Base-by-base conservation (phyloP, 805 yeast genomes). In the Candida morakotiae region DNA sequence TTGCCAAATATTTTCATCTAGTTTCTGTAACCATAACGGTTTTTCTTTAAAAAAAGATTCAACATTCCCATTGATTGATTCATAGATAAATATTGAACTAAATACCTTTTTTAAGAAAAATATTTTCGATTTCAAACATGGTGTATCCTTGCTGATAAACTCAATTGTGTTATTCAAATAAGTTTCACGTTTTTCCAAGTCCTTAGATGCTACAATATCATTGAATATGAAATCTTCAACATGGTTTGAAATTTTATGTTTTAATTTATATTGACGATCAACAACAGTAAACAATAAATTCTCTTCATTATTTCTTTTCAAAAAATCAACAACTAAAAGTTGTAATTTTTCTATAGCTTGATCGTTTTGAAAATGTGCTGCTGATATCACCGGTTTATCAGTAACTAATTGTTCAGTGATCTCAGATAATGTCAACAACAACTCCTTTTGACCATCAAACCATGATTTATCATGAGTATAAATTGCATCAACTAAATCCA, bases 1-100 rank as follows among this genome's bases (percentile, higher is more conserved):
- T 44, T 75, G 72, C 98, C 98, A 93, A 5, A 93, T 68, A 39
- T 75, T 73, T 7, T 69, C 64, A 44, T 77, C 79, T 3, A 91
- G 71, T 8, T 69, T 45, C 10, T 69, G 71, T 24, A 91, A 60
- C 96, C 97, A 88, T 1, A 56, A 61, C 0, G 78, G 73, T 10
- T 32, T 20, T 10, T 22, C 31, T 41, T 60, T 61, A 18, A 79
- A 61, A 30, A 81, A 67, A 1, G 52, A 61, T 23, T 69, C 64
- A 18, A 84, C 60, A 30, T 68, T 66, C 0, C 79, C 79, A 6
- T 58, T 60, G 16, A 70, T 62, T 4, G 80, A 79, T 49, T 86
- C 89, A 43, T 70, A 77, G 3, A 81, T 62, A 20, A 88, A 66
- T 1, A 80, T 72, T 0, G 89, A 71, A 41, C 82, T 83, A 43